Percentiles rank a stretch among this genome's conserved stretches.
Evolutionary conservation across 441 rosid species (phyloP).

Genomic region (Gossypium lobatum): DNA sequence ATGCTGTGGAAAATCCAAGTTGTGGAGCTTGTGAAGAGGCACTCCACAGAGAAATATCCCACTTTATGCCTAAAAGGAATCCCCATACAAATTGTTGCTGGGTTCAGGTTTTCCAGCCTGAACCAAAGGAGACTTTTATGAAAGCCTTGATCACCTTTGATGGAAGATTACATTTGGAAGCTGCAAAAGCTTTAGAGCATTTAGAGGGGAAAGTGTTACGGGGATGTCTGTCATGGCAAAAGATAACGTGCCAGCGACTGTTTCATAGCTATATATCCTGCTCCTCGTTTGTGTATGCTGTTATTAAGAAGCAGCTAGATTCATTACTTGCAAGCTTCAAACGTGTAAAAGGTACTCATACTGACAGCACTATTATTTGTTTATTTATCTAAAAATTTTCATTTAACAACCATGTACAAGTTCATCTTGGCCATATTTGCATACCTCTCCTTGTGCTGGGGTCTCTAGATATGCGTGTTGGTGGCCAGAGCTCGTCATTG

Average conservation of each 20-base stretch:
- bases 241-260: constrained; percentile 54
- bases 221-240: constrained; percentile 65
- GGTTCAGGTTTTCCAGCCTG: constrained; percentile 51
- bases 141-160: constrained; percentile 57
- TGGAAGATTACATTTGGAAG: constrained; percentile 73
- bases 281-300: constrained; percentile 43
- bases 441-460: background rate
- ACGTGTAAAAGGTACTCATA: constrained; percentile 36
- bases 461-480: background rate
- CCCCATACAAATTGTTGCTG: constrained; percentile 37
- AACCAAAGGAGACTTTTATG: constrained; percentile 32
- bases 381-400: too few relatives aligned
- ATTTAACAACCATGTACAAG: background rate
- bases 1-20: constrained; percentile 35
- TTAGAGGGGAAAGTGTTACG: constrained; percentile 54
- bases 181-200: constrained; percentile 73
- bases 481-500: background rate
- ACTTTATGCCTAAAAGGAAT: constrained; percentile 46
- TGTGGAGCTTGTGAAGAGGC: constrained; percentile 40
- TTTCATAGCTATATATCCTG: constrained; percentile 63
- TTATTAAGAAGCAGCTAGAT: constrained; percentile 46
- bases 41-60: constrained; percentile 48
- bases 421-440: background rate
- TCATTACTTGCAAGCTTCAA: constrained; percentile 35
- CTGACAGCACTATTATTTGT: background rate